Evolutionary conservation across 2,329 filamentous ascomycete genomes (phyloP), one percentile per base, ranked within the genome.

Genomic region (Aspergillus niger): DNA sequence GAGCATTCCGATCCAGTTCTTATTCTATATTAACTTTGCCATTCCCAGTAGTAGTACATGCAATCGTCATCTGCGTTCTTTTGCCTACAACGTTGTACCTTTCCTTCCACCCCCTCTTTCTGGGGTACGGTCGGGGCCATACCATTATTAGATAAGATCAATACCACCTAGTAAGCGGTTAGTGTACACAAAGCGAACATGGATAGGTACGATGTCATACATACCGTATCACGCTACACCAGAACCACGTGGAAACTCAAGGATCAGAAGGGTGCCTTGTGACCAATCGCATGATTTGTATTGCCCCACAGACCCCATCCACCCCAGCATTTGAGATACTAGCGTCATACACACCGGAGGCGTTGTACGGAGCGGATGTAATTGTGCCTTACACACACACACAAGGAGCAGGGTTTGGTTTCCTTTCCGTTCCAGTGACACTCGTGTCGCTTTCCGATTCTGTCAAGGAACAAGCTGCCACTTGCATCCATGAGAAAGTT

Each of bases 161-260:
- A 13, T 26, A 20, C 39, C 32, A 47, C 39, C 24, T 36, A 36
- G 32, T 44, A 44, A 44, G 41, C n/a, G 20, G 26, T 20, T 24
- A 24, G 41, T 24, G 41, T 26, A 48, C 32, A 32, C 20, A 36
- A 53, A 43, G 38, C 28, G 53, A 54, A 48, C 51, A 59, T 13
- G 32, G 32, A 36, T 57, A 32, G 44, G 38, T 60, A 28, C 36
- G 20, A 59, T 59, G 52, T 50, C 49, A 20, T 43, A 53, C 24
- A 59, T 61, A 61, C 30, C 22, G 51, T 57, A 61, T 62, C 55
- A 54, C 43, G 56, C 53, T 62, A 54, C 54, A 41, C 52, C 58
- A 58, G 56, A 63, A 63, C 65, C 65, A 67, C 65, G 65, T 67
- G 65, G 65, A 61, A 63, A 60, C 56, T 50, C 62, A 47, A 55